Conservation (phyloP, 805 yeast genomes). For the Ogataea ramenticola region DNA sequence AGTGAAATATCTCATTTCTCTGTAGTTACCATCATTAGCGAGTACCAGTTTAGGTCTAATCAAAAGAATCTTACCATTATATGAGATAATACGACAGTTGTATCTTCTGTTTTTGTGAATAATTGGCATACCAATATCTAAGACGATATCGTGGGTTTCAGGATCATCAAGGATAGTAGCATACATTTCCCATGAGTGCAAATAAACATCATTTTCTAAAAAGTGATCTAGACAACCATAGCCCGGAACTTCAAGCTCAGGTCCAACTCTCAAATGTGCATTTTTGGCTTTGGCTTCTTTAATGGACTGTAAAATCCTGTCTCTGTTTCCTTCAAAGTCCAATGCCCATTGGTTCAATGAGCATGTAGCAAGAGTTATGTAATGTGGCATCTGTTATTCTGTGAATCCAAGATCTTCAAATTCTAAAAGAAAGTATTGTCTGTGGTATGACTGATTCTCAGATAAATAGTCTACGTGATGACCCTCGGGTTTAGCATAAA, state of each 20-base stretch:
- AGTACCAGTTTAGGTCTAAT: conserved; percentile 90
- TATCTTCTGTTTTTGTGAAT: conserved; percentile 81
- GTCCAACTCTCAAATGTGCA: conserved; percentile 88
- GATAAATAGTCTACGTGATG: background rate
- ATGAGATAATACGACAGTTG: conserved; percentile 83
- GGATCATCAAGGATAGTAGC: conserved; percentile 61
- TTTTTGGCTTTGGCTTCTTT: conserved; percentile 64
- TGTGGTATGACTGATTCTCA: background rate
- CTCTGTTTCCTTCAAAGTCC: conserved; percentile 95
- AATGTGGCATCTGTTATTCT: conserved; percentile 89
- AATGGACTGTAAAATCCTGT: conserved; percentile 80
- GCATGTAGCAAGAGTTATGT: conserved; percentile 87
- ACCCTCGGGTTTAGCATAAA: too few relatives aligned
- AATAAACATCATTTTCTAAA: conserved; percentile 77
- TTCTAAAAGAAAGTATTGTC: too few relatives aligned
- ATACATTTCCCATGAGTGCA: conserved; percentile 94
- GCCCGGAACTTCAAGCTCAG: conserved; percentile 91
- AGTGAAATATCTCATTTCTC: conserved; percentile 95
- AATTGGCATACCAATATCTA: conserved; percentile 95
- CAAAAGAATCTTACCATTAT: conserved; percentile 69
- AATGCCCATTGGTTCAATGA: conserved; percentile 98
- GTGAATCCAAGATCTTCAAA: too few relatives aligned
- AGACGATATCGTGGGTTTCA: conserved; percentile 67
- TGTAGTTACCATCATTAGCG: conserved; percentile 96
- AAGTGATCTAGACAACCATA: conserved; percentile 94